These are phyloP conservation scores for Colletotrichum sojae DNA, from an alignment of 2,329 filamentous ascomycete species.

Conservation along the genomic window DNA sequence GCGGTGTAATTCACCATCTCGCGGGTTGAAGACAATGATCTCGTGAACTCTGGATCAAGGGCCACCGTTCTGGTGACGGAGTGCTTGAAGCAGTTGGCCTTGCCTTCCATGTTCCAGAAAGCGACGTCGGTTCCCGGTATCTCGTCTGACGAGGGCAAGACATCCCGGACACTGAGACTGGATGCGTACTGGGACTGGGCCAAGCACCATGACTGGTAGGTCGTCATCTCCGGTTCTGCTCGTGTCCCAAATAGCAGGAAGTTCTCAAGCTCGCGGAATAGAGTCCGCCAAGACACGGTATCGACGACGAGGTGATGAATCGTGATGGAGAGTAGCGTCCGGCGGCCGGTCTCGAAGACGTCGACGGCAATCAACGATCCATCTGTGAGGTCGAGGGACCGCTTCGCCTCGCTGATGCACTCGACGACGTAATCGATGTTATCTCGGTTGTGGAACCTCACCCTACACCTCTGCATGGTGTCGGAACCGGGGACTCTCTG, in stretches of 20 bases:
- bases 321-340: constrained; percentile 49
- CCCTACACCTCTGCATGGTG: background rate
- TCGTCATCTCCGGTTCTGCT: background rate
- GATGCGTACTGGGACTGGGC: constrained; percentile 13
- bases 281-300: constrained; percentile 60
- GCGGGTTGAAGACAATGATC: constrained; percentile 42
- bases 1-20: constrained; percentile 51
- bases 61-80: constrained; percentile 46
- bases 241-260: constrained; percentile 43
- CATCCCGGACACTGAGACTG: background rate
- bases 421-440: constrained; percentile 12
- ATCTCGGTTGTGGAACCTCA: constrained; percentile 22
- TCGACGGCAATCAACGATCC: constrained; percentile 15
- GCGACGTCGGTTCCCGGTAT: constrained; percentile 42
- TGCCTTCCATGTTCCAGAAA: constrained; percentile 46
- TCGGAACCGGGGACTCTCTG: background rate
- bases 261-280: constrained; percentile 60
- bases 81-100: constrained; percentile 41
- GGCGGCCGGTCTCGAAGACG: constrained; percentile 2
- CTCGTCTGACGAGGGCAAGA: background rate
- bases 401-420: constrained; percentile 27
- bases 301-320: constrained; percentile 59
- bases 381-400: background rate
- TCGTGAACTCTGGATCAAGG: constrained; percentile 46
- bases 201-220: constrained; percentile 12